Evolutionary conservation across 768 basidiomycete species (phyloP).

Genomic region (Rhodotorula babjevae): DNA sequence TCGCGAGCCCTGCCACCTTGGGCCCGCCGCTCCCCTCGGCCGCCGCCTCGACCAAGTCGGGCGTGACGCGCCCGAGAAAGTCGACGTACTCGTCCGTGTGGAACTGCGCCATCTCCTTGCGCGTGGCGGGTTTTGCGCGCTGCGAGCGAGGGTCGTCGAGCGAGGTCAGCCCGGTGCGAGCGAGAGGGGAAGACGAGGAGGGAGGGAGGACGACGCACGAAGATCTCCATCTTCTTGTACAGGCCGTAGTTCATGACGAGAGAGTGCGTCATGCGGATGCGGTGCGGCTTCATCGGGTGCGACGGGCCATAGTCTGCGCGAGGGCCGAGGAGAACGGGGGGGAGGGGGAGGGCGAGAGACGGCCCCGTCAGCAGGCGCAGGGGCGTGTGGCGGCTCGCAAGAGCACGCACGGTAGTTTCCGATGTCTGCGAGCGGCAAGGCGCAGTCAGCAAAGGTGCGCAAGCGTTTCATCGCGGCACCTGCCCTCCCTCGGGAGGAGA

Average conservation of each 20-base stretch:
- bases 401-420: constrained; percentile 73
- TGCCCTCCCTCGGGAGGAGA: neutral
- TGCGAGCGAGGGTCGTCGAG: constrained; percentile 45
- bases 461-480: neutral
- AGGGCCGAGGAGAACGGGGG: neutral
- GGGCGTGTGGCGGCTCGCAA: neutral
- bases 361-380: constrained; percentile 53
- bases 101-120: constrained; percentile 98
- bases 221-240: constrained; percentile 99
- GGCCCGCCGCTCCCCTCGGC: constrained; percentile 28
- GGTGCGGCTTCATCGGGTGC: constrained; percentile 58
- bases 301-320: constrained; percentile 19
- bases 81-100: constrained; percentile 50
- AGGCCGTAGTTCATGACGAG: constrained; percentile 99
- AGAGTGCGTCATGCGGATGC: constrained; percentile 99
- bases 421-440: constrained; percentile 54
- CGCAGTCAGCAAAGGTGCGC: neutral
- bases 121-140: constrained; percentile 98
- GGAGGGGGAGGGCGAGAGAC: constrained; percentile 53
- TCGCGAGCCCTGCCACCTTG: constrained; percentile 26
- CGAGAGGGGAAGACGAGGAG: neutral
- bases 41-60: constrained; percentile 52
- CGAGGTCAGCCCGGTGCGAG: neutral
- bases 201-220: constrained; percentile 58
- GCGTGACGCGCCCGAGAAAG: constrained; percentile 74